Evolutionary conservation across 352 stramenopile species (phyloP).

Genomic region (Phytophthora brassicae): DNA sequence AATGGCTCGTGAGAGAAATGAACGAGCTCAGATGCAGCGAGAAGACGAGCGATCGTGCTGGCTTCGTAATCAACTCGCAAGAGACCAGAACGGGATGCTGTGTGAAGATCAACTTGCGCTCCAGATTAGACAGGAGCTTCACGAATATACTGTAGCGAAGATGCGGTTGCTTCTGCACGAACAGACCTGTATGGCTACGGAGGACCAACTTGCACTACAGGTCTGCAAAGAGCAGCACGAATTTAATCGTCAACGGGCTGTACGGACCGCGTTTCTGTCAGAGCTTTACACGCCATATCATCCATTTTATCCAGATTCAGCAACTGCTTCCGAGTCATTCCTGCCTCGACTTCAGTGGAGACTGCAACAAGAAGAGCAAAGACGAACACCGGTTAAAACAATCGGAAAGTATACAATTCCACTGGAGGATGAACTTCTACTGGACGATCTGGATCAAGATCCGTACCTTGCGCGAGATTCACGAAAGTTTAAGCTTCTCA

Average conservation of each 20-base stretch:
- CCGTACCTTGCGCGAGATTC: conserved; percentile 58
- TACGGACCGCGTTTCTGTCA: conserved; percentile 34
- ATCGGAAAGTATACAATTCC: conserved; percentile 38
- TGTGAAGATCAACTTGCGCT: conserved; percentile 41
- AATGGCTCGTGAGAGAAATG: conserved; percentile 18
- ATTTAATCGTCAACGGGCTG: conserved; percentile 29
- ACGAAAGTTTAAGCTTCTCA: conserved; percentile 53
- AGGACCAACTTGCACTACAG: conserved; percentile 45
- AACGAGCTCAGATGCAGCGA: conserved; percentile 31
- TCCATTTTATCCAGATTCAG: conserved; percentile 51
- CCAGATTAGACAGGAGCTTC: conserved; percentile 28
- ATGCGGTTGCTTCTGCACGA: conserved; percentile 50
- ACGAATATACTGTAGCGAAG: conserved; percentile 24
- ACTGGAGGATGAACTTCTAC: conserved; percentile 36
- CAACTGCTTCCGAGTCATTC: conserved; percentile 45
- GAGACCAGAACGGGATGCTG: conserved; percentile 45
- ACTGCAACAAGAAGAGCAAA: conserved; percentile 31
- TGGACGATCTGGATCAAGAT: conserved; percentile 51
- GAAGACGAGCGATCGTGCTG: conserved; percentile 43
- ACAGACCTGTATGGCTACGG: conserved; percentile 44
- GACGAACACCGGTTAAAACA: conserved; percentile 19
- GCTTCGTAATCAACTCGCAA: conserved; percentile 30
- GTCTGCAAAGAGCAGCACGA: conserved; percentile 32
- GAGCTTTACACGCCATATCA: conserved; percentile 63
- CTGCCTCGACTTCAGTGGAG: conserved; percentile 49